Percentiles rank a stretch among this genome's conserved stretches.
These are phyloP conservation scores for Neltuma alba DNA, from an alignment of 306 rosid genomes.

Conservation along the genomic window DNA sequence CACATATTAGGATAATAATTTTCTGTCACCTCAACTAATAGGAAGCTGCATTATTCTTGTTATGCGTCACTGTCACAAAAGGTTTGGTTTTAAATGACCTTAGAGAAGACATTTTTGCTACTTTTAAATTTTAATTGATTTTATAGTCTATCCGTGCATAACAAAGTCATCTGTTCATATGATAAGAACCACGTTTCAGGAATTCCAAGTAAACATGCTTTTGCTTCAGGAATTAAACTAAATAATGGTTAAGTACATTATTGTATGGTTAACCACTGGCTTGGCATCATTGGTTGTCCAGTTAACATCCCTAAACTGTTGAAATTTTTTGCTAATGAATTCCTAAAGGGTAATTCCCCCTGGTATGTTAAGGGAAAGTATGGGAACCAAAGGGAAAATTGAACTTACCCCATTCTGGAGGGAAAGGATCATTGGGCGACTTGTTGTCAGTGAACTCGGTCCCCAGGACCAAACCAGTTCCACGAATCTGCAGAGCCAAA, in stretches of 20 bases:
- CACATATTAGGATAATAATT: constrained; percentile 6
- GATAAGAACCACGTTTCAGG: background rate
- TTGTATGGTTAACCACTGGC: background rate
- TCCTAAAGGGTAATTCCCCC: background rate
- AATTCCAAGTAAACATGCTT: too few relatives aligned
- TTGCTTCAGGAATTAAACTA: too few relatives aligned
- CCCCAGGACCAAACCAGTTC: constrained; percentile 78
- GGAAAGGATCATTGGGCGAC: constrained; percentile 87
- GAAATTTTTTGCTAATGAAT: background rate
- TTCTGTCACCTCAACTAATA: background rate
- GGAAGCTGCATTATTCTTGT: background rate
- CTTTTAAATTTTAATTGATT: constrained; percentile 24
- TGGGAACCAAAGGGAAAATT: constrained; percentile 14
- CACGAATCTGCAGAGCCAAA: constrained; percentile 88
- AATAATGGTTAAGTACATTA: background rate
- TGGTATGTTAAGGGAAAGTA: background rate
- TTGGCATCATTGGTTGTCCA: background rate
- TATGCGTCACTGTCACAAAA: background rate
- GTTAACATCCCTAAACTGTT: background rate
- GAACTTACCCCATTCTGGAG: constrained; percentile 92
- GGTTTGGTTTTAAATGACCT: background rate
- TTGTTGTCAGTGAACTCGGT: constrained; percentile 85
- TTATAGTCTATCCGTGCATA: constrained; percentile 8
- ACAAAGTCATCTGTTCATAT: background rate
- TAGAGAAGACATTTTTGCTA: background rate